Evolutionary conservation across 768 basidiomycete species (phyloP).

Genomic region (Lepiota venenata): DNA sequence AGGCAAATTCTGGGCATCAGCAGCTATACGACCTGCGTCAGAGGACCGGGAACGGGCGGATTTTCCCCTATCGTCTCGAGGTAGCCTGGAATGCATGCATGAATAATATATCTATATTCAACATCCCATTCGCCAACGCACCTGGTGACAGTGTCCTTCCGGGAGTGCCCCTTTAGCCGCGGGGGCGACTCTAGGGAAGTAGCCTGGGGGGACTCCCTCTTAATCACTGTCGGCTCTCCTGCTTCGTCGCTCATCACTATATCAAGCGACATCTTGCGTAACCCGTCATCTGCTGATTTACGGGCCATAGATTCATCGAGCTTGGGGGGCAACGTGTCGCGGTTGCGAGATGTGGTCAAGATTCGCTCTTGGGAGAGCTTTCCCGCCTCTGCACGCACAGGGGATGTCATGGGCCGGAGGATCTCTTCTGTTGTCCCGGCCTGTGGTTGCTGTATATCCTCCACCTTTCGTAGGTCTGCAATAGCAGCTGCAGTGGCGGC

Average conservation of each 20-base stretch:
- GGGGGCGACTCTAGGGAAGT: neutral
- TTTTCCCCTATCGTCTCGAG: neutral
- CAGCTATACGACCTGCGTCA: neutral
- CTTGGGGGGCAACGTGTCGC: neutral
- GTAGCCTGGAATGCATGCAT: neutral
- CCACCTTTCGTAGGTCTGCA: slow-evolving; percentile 1
- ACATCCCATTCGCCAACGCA: neutral
- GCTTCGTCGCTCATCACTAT: slow-evolving; percentile 1
- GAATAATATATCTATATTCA: neutral
- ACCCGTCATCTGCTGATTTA: neutral
- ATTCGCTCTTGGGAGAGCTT: neutral
- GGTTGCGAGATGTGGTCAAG: neutral
- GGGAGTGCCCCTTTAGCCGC: neutral
- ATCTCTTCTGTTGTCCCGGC: neutral
- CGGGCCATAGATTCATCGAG: neutral
- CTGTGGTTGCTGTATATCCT: neutral
- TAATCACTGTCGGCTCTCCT: neutral
- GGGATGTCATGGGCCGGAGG: neutral
- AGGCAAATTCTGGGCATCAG: neutral
- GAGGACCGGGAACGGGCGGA: neutral
- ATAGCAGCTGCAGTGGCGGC: slow-evolving; percentile 9
- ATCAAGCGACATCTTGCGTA: slow-evolving; percentile 7
- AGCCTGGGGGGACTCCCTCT: slow-evolving; percentile 1
- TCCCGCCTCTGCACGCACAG: neutral
- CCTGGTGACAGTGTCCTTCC: neutral